Evolutionary conservation across 176 grass and related monocot species (phyloP).

Genomic region (Oryza punctata): DNA sequence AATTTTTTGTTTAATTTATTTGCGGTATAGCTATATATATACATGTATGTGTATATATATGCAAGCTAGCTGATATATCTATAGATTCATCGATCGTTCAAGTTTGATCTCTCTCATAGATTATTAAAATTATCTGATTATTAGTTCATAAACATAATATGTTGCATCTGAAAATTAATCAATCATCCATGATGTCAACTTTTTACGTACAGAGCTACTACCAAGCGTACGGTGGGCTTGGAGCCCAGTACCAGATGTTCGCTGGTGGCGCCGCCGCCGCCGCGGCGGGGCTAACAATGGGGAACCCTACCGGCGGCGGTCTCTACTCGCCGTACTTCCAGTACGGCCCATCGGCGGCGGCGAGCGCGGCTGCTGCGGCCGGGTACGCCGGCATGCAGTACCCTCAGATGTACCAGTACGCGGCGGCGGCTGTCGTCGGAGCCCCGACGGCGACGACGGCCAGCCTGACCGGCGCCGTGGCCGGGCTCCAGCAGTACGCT

Average conservation of each 20-base stretch:
- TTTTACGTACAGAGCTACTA: constrained; percentile 38
- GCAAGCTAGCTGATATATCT: no score
- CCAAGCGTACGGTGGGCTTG: constrained; percentile 24
- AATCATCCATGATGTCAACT: background rate
- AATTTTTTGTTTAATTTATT: background rate
- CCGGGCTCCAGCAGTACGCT: constrained; percentile 36
- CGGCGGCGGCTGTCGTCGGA: background rate
- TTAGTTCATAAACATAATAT: no score
- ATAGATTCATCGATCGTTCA: no score
- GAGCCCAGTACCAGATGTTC: constrained; percentile 33
- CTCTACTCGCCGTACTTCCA: constrained; percentile 40
- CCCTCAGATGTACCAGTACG: constrained; percentile 51
- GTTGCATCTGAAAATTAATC: no score
- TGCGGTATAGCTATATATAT: background rate
- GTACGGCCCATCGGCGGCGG: background rate
- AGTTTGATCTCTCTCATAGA: no score
- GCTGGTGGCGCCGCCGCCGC: background rate
- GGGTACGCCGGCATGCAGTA: constrained; percentile 37
- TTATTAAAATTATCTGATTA: no score
- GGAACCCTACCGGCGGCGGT: background rate
- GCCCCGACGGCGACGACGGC: background rate
- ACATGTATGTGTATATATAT: no score
- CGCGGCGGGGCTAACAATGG: constrained; percentile 33
- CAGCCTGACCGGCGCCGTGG: background rate
- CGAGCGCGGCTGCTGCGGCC: background rate